A percentile compares a stretch with the other conserved stretches of the same genome.
Evolutionary conservation across 495 filamentous ascomycete species (phyloP).

Genomic region (Glonium stellatum): DNA sequence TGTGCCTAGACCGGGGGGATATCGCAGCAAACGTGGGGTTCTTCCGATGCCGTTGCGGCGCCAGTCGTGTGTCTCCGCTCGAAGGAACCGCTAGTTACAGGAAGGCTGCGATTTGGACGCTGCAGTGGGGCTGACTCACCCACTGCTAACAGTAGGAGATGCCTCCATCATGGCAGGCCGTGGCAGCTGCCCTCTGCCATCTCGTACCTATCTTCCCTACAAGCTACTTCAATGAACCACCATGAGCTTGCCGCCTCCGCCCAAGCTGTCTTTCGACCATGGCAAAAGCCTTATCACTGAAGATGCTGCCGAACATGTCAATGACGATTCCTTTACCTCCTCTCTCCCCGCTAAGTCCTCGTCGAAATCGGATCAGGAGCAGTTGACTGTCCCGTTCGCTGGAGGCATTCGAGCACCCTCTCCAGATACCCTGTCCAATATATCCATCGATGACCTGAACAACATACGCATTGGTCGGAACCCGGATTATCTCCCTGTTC

Average conservation of each 20-base stretch:
- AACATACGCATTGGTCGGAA: constrained; percentile 21
- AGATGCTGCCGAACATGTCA: neutral
- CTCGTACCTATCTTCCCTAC: neutral
- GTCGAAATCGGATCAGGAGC: constrained; percentile 20
- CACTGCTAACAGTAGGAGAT: neutral
- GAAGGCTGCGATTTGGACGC: neutral
- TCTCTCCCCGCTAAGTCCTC: constrained; percentile 10
- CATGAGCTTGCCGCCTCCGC: constrained; percentile 21
- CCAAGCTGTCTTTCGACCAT: constrained; percentile 15
- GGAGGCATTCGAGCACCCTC: constrained; percentile 31
- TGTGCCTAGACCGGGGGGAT: neutral
- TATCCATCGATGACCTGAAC: constrained; percentile 34
- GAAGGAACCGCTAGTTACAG: neutral
- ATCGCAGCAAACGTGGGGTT: neutral
- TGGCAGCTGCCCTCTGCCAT: neutral
- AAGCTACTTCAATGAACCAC: constrained; percentile 1
- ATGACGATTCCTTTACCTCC: neutral
- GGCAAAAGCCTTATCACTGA: constrained; percentile 11
- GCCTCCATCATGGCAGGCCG: neutral
- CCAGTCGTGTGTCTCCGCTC: neutral
- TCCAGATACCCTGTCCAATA: constrained; percentile 33
- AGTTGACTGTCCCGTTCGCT: constrained; percentile 5
- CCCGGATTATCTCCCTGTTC: constrained; percentile 14
- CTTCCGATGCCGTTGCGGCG: no score
- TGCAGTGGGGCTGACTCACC: constrained; percentile 3